A percentile compares a stretch with the other conserved stretches of the same genome.
phyloP scores from a whole-genome alignment of 2,329 filamentous ascomycete genomes.

The Hypoxylon sp. region DNA sequence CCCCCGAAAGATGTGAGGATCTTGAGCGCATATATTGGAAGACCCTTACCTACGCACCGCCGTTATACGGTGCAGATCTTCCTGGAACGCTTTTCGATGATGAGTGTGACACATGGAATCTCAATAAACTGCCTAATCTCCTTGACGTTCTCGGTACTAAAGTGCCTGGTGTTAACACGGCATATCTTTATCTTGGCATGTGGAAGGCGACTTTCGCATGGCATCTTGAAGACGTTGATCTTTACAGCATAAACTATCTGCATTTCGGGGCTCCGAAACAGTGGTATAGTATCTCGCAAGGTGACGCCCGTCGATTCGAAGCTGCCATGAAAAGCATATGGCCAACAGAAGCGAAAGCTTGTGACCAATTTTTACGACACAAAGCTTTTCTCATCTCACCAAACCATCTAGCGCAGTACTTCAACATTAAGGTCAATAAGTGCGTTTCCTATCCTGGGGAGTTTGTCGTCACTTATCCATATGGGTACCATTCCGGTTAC shows the following conservation, averaged over 20 bases:
- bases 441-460: constrained; percentile 96
- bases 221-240: constrained; percentile 98
- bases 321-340: constrained; percentile 95
- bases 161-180: constrained; percentile 97
- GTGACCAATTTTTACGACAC: constrained; percentile 95
- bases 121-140: constrained; percentile 93
- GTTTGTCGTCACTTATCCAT: constrained; percentile 98
- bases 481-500: constrained; percentile 98
- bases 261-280: constrained; percentile 99
- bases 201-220: constrained; percentile 99
- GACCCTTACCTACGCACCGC: constrained; percentile 93
- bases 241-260: constrained; percentile 99
- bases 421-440: constrained; percentile 96
- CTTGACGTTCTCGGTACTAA: constrained; percentile 95
- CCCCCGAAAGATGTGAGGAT: constrained; percentile 91
- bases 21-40: constrained; percentile 98
- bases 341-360: constrained; percentile 95
- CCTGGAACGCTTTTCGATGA: constrained; percentile 96
- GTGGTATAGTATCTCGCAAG: constrained; percentile 99
- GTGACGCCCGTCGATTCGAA: constrained; percentile 93
- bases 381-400: constrained; percentile 98
- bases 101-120: constrained; percentile 87
- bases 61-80: constrained; percentile 96
- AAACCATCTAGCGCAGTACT: constrained; percentile 86
- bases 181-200: constrained; percentile 98